phyloP scores from a whole-genome alignment of 306 rosid genomes.

The Lithocarpus polystachyus region DNA sequence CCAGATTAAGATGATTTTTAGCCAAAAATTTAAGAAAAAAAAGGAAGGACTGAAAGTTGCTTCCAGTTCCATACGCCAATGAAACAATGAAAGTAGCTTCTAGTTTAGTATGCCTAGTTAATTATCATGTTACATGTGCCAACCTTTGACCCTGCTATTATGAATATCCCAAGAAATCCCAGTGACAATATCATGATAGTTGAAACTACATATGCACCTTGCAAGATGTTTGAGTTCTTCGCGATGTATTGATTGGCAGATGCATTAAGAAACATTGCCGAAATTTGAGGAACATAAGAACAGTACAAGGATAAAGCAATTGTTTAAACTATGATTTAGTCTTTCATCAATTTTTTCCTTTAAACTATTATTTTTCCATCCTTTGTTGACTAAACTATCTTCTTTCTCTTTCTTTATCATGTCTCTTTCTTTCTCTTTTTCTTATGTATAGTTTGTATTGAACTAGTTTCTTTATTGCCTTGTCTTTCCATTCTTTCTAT shows the following conservation, averaged over 20 bases:
- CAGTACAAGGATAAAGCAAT: too few relatives aligned
- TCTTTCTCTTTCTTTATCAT: too few relatives aligned
- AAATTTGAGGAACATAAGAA: too few relatives aligned
- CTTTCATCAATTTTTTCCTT: too few relatives aligned
- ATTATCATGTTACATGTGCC: neutral
- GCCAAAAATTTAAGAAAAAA: neutral
- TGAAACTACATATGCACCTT: conserved; percentile 38
- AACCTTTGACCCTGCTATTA: neutral
- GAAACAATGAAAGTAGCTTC: neutral
- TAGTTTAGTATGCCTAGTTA: neutral
- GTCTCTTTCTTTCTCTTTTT: too few relatives aligned
- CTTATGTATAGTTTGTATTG: too few relatives aligned
- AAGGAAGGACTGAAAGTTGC: neutral
- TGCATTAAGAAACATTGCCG: neutral
- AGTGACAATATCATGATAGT: neutral
- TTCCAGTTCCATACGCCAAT: neutral
- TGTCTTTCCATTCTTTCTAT: too few relatives aligned
- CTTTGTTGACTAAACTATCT: too few relatives aligned
- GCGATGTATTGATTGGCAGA: conserved; percentile 56
- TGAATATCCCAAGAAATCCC: neutral
- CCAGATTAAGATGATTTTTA: neutral
- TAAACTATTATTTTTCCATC: too few relatives aligned
- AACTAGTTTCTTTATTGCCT: too few relatives aligned
- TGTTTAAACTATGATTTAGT: too few relatives aligned
- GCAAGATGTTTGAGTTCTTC: conserved; percentile 60